phyloP scores from a whole-genome alignment of 2,329 filamentous ascomycete species.

The Hypoxylon sp. region DNA sequence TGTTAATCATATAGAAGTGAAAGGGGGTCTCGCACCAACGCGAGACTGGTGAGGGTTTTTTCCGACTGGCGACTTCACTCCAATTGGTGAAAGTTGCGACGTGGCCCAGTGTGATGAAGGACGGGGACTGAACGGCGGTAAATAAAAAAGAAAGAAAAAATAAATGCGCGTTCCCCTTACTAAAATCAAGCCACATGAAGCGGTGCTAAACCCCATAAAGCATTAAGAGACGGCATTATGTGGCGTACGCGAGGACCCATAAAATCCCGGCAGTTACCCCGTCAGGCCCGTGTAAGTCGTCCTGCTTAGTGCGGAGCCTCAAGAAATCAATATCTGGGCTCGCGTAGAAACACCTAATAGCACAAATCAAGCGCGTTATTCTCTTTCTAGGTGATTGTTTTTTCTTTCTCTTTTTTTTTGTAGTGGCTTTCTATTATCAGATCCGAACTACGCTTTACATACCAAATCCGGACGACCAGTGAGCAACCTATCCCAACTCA shows the following conservation, averaged over 20 bases:
- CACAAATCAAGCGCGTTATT: too few species aligned
- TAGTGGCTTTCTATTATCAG: too few species aligned
- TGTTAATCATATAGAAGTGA: slow-evolving; percentile 15
- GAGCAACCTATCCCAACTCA: not conserved
- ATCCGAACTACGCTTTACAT: too few species aligned
- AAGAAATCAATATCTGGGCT: too few species aligned
- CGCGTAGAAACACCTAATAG: too few species aligned
- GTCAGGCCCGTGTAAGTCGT: not conserved
- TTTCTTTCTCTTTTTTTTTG: too few species aligned
- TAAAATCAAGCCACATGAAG: slow-evolving; percentile 23
- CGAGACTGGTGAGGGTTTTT: too few species aligned
- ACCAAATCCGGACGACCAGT: not conserved
- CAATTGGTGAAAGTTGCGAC: slow-evolving; percentile 6
- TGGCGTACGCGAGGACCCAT: too few species aligned
- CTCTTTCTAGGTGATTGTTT: too few species aligned
- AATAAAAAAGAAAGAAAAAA: slow-evolving; percentile 18
- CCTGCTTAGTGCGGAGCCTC: not conserved
- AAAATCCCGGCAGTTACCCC: not conserved
- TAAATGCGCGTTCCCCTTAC: slow-evolving; percentile 7
- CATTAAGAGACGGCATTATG: too few species aligned
- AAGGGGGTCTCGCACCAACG: not conserved
- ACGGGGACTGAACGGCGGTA: slow-evolving; percentile 17
- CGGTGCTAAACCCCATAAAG: too few species aligned
- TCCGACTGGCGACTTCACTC: slow-evolving; percentile 13
- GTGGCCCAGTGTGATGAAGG: too few species aligned